Conservation (phyloP, 2,329 filamentous ascomycete species). For the Orbilia oligospora region DNA sequence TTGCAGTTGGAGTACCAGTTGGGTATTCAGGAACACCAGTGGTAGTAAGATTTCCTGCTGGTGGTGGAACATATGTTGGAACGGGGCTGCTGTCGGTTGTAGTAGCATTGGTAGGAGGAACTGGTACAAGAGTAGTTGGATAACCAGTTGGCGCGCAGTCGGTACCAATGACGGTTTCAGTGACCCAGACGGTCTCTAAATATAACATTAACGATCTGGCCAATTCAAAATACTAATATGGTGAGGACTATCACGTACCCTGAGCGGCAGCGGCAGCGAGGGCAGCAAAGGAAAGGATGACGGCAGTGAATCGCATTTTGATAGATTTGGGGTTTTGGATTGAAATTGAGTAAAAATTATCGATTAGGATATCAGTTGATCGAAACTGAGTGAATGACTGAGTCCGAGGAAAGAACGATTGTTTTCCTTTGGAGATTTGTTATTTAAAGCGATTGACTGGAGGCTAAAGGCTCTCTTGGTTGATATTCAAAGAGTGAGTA, state of each 20-base stretch:
- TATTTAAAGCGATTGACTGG: constrained; percentile 53
- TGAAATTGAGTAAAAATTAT: background rate
- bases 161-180: constrained; percentile 53
- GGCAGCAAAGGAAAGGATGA: constrained; percentile 42
- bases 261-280: constrained; percentile 55
- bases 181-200: constrained; percentile 60
- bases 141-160: constrained; percentile 43
- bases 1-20: constrained; percentile 37
- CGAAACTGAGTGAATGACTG: constrained; percentile 10
- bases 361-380: background rate
- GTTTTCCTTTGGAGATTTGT: constrained; percentile 7
- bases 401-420: constrained; percentile 38
- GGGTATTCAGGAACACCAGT: constrained; percentile 24
- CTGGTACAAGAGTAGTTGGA: constrained; percentile 30
- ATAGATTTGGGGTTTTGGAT: constrained; percentile 5
- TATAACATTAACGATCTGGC: constrained; percentile 2
- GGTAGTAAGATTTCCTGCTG: constrained; percentile 1
- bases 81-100: constrained; percentile 16
- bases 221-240: background rate
- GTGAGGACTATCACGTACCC: constrained; percentile 13
- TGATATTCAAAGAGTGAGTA: constrained; percentile 45
- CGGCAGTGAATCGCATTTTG: constrained; percentile 58
- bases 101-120: constrained; percentile 34
- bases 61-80: constrained; percentile 28
- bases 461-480: constrained; percentile 52